Conservation (phyloP, 2,329 filamentous ascomycete species). For the Alternaria conjuncta region DNA sequence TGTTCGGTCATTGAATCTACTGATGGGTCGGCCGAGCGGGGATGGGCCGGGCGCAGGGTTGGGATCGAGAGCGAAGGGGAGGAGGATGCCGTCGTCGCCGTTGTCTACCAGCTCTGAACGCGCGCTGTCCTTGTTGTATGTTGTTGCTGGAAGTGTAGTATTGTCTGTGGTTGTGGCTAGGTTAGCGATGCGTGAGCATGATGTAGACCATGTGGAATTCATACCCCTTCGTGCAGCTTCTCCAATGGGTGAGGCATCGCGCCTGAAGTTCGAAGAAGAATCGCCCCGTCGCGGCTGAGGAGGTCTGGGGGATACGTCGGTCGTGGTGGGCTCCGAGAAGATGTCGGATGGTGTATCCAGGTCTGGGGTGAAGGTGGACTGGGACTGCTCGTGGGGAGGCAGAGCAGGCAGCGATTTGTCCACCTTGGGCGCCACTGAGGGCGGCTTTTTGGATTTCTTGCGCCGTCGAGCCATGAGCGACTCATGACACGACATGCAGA, state of each 20-base stretch:
- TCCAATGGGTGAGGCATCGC: constrained; percentile 46
- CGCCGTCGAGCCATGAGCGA: constrained; percentile 90
- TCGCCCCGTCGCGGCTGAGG: constrained; percentile 44
- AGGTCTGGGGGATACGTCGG: constrained; percentile 69
- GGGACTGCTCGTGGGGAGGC: constrained; percentile 69
- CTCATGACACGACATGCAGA: constrained; percentile 99
- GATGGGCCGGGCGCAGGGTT: constrained; percentile 53
- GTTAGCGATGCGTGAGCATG: constrained; percentile 7
- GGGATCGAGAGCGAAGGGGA: constrained; percentile 60
- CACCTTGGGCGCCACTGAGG: constrained; percentile 62
- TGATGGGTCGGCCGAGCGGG: constrained; percentile 43
- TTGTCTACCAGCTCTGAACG: constrained; percentile 70
- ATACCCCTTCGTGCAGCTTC: constrained; percentile 47
- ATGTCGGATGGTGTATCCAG: constrained; percentile 64
- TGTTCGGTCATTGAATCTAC: constrained; percentile 36
- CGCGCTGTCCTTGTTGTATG: constrained; percentile 74
- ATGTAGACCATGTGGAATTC: neutral
- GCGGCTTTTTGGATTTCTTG: constrained; percentile 74
- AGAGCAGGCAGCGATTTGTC: constrained; percentile 94
- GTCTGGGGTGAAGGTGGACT: constrained; percentile 64
- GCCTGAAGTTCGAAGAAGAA: constrained; percentile 46
- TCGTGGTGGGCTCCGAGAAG: constrained; percentile 69
- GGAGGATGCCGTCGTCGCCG: constrained; percentile 62
- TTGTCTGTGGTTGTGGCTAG: constrained; percentile 55
- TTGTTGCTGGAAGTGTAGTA: constrained; percentile 74